phyloP scores from a whole-genome alignment of 331 rosid genomes.

The Dryas integrifolia region DNA sequence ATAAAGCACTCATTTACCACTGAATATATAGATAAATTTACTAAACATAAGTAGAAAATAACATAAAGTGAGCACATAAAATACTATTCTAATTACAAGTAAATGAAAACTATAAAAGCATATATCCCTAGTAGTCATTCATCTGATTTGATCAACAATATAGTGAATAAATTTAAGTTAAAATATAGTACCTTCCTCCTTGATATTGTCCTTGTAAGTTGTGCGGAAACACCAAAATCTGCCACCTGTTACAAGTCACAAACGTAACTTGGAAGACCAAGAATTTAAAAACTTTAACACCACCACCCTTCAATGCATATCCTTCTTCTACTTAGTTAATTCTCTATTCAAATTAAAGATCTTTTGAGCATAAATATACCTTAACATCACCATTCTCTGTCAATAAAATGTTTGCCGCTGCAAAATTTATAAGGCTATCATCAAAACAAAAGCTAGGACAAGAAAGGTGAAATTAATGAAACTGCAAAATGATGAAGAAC shows the following conservation, averaged over 20 bases:
- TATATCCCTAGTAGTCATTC: slow-evolving; percentile 20
- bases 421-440: slow-evolving; percentile 31
- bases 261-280: slow-evolving; percentile 25
- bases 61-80: neutral
- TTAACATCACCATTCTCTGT: slow-evolving; percentile 93
- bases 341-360: slow-evolving; percentile 14
- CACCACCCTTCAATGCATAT: slow-evolving; percentile 28
- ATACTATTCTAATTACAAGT: neutral
- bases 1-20: neutral
- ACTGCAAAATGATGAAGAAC: neutral
- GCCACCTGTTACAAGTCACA: slow-evolving; percentile 72
- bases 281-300: slow-evolving; percentile 28
- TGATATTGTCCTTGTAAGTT: slow-evolving; percentile 95
- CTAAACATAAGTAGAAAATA: too few species aligned
- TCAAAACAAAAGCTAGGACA: slow-evolving; percentile 26
- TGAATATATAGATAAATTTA: neutral
- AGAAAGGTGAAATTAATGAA: slow-evolving; percentile 19
- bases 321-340: slow-evolving; percentile 23
- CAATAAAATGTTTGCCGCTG: slow-evolving; percentile 98
- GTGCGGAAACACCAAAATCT: slow-evolving; percentile 99
- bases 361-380: slow-evolving; percentile 47
- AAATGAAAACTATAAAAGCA: neutral
- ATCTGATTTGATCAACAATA: slow-evolving; percentile 19
- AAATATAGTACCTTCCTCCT: slow-evolving; percentile 76
- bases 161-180: neutral